Percentiles rank a stretch among this genome's conserved stretches.
Evolutionary conservation across 2,329 filamentous ascomycete species (phyloP).

Genomic region (Thermoascus crustaceus): DNA sequence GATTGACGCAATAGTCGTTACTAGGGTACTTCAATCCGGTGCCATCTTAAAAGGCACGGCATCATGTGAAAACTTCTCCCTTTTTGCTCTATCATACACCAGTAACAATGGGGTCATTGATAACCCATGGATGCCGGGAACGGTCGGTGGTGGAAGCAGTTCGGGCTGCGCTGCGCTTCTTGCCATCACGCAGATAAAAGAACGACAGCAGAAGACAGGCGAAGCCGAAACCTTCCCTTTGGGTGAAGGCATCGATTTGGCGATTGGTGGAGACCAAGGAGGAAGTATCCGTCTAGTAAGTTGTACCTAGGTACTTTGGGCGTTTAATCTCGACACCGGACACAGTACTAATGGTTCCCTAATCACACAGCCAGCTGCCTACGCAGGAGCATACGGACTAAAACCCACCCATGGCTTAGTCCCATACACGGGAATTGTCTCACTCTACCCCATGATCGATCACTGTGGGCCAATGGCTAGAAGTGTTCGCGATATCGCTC

Average conservation of each 20-base stretch:
- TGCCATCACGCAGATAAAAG: too few relatives aligned
- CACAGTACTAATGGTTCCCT: too few relatives aligned
- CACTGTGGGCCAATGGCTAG: constrained; percentile 38
- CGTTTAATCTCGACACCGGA: too few relatives aligned
- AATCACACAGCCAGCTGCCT: too few relatives aligned
- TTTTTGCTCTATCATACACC: constrained; percentile 24
- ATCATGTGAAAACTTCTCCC: constrained; percentile 29
- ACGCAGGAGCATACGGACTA: too few relatives aligned
- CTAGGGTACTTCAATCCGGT: constrained; percentile 22
- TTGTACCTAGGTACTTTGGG: too few relatives aligned
- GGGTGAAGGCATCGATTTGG: too few relatives aligned
- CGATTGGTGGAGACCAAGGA: too few relatives aligned
- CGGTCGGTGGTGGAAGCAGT: constrained; percentile 26
- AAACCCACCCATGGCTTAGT: constrained; percentile 44
- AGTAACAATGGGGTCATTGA: constrained; percentile 25
- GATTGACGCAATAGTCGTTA: constrained; percentile 24
- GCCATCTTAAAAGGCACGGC: constrained; percentile 23
- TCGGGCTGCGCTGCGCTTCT: constrained; percentile 26
- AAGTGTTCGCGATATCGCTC: constrained; percentile 32
- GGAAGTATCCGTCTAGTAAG: too few relatives aligned
- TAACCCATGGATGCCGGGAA: constrained; percentile 25
- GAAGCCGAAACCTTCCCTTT: too few relatives aligned
- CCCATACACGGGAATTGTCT: constrained; percentile 41
- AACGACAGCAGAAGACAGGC: constrained; percentile 13
- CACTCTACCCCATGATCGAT: constrained; percentile 42